Evolutionary conservation across 495 filamentous ascomycete genomes (phyloP), one percentile per base, ranked within the genome.

Genomic region (Penicillium ochrochloron): DNA sequence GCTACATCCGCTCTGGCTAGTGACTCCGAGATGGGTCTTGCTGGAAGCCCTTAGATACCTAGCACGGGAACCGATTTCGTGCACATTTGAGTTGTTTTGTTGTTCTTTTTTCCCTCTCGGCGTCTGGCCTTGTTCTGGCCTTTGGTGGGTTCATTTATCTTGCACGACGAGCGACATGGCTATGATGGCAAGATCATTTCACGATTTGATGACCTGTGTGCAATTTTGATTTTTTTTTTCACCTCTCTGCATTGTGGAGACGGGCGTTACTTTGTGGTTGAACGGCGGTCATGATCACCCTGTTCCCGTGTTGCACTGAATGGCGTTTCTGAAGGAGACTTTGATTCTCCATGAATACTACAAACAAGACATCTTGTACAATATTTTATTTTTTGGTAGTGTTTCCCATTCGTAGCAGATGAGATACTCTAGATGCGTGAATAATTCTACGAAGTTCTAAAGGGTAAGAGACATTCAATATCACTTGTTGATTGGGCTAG

Each of bases 21-120:
- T 37, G 80, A 81, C 66, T 81, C 78, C 19, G 80, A 82, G 29
- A 70, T 77, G 65, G 77, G 78, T 23, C 55, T 78, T 34, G 71
- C 67, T n/a, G 76, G 73, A 27, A 72, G 75, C 41, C 78, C 78
- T 44, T 80, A 65, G 63, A 51, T 27, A 33, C 35, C 51, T 19
- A 19, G 29, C 51, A 6, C 1, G 6, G 17, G 15, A 57, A 3
- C 42, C 25, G 10, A 12, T 21, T 3, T 25, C 1, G 19, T 50
- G 6, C 23, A 15, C 29, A 23, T 31, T 7, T 10, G n/a, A 14
- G 3, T 10, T 53, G 33, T 12, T 14, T 17, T 59, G 46, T 50
- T 64, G 12, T 19, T 39, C 2, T 46, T 58, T 25, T 39, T 5
- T 61, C 55, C 55, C 48, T 3, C 27, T 51, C 54, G 51, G 15